A percentile compares a stretch with the other conserved stretches of the same genome.
phyloP scores from a whole-genome alignment of 345 rosid species.

The Acer campestre region DNA sequence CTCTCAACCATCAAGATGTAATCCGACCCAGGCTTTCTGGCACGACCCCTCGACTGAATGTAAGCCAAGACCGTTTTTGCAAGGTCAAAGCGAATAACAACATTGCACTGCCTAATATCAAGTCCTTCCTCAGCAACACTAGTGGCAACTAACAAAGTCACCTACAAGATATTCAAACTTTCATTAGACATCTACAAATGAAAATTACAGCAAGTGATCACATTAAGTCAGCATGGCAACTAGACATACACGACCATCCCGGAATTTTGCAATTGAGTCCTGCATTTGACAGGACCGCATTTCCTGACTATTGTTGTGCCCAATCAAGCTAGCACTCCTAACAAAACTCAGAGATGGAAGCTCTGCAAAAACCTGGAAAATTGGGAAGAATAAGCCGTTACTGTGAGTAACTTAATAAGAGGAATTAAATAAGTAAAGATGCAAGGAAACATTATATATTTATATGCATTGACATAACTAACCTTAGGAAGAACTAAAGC shows the following conservation, averaged over 20 bases:
- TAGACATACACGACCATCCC: slow-evolving; percentile 90
- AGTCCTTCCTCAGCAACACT: slow-evolving; percentile 99
- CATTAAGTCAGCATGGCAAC: background rate
- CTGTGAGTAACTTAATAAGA: background rate
- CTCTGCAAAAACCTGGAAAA: slow-evolving; percentile 79
- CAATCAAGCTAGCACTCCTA: slow-evolving; percentile 90
- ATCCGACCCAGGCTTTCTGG: slow-evolving; percentile 99
- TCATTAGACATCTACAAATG: slow-evolving; percentile 15
- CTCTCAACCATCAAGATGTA: slow-evolving; percentile 99
- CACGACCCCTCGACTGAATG: slow-evolving; percentile 99
- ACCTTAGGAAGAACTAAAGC: slow-evolving; percentile 99
- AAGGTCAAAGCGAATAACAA: slow-evolving; percentile 97
- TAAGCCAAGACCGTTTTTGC: slow-evolving; percentile 98
- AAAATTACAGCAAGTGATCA: slow-evolving; percentile 11
- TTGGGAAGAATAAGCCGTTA: slow-evolving; percentile 14
- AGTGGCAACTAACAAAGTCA: slow-evolving; percentile 92
- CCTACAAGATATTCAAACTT: slow-evolving; percentile 45
- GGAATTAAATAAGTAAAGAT: slow-evolving; percentile 6
- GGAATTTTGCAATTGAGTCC: slow-evolving; percentile 86
- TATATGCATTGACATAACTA: slow-evolving; percentile 11
- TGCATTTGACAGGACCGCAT: slow-evolving; percentile 96
- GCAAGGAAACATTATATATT: background rate
- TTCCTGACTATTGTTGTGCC: slow-evolving; percentile 96
- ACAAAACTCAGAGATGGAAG: slow-evolving; percentile 91
- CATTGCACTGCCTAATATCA: slow-evolving; percentile 98